Conservation (phyloP, 306 rosid genomes). For the Quercus mongolica region DNA sequence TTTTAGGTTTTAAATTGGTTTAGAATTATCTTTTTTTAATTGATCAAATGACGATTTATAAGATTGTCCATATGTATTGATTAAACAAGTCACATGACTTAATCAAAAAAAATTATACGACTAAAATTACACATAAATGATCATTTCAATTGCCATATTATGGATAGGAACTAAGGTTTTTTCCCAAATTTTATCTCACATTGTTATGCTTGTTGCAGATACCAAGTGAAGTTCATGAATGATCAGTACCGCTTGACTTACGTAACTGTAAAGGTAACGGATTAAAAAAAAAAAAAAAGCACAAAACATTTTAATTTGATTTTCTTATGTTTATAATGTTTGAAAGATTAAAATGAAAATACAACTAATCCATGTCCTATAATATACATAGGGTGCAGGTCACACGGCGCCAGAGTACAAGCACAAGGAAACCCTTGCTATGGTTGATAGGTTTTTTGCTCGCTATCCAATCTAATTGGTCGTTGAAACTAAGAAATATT, state of each 20-base stretch:
- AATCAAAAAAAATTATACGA: too few species aligned
- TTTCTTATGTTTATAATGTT: not conserved
- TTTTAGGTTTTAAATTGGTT: too few species aligned
- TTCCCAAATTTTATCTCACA: not conserved
- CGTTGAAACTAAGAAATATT: not conserved
- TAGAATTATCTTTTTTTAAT: too few species aligned
- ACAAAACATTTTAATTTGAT: not conserved
- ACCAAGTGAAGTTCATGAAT: constrained; percentile 27
- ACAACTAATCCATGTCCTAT: not conserved
- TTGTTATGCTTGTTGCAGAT: not conserved
- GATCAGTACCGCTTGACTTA: constrained; percentile 20
- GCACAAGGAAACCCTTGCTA: constrained; percentile 28
- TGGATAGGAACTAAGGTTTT: too few species aligned
- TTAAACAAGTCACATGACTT: too few species aligned
- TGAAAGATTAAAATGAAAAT: not conserved
- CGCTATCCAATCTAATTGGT: constrained; percentile 18
- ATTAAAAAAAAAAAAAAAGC: not conserved
- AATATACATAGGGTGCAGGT: constrained; percentile 20
- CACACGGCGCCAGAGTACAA: constrained; percentile 35
- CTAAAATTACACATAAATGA: too few species aligned
- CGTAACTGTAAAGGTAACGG: constrained; percentile 22
- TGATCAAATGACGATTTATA: too few species aligned
- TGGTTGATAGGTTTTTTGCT: constrained; percentile 27
- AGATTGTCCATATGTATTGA: too few species aligned
- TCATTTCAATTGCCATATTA: too few species aligned